Evolutionary conservation across 2,329 filamentous ascomycete species (phyloP).

Genomic region (Cordyceps javanica): DNA sequence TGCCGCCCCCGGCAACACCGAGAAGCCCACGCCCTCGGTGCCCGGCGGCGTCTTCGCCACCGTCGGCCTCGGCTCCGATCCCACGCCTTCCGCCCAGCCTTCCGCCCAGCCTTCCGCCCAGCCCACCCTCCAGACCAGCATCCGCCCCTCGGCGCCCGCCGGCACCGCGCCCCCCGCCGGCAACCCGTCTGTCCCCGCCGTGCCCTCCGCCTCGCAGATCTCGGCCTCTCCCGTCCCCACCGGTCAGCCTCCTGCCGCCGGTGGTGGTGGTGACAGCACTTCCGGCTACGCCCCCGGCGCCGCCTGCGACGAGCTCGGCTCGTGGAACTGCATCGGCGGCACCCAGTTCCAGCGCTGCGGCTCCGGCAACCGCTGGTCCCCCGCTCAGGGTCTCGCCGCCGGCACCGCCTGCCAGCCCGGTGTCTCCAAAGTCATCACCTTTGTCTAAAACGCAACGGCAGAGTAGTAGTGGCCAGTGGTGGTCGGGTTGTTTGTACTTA

Average conservation of each 20-base stretch:
- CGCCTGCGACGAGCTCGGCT: constrained; percentile 46
- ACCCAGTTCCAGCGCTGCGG: constrained; percentile 56
- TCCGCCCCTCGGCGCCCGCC: constrained; percentile 11
- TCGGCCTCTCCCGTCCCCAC: constrained; percentile 23
- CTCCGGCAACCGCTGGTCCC: constrained; percentile 47
- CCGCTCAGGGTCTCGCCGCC: constrained; percentile 40
- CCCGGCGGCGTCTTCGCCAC: constrained; percentile 40
- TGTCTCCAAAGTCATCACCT: constrained; percentile 20
- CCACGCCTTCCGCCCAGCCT: background rate
- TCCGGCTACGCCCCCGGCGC: constrained; percentile 21
- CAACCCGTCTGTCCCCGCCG: no score
- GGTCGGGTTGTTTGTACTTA: background rate
- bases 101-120: background rate
- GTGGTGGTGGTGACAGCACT: no score
- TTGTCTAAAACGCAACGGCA: background rate
- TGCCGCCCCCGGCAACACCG: background rate
- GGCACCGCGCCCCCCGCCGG: background rate
- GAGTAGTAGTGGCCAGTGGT: no score
- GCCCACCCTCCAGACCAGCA: constrained; percentile 7
- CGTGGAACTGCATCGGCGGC: constrained; percentile 53
- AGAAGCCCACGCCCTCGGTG: constrained; percentile 14
- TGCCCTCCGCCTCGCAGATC: no score
- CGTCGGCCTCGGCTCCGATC: constrained; percentile 13
- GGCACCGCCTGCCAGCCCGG: constrained; percentile 45
- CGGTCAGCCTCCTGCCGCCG: constrained; percentile 5